Base-by-base conservation (phyloP, 768 basidiomycete genomes). In the Tulasnella sp. region DNA sequence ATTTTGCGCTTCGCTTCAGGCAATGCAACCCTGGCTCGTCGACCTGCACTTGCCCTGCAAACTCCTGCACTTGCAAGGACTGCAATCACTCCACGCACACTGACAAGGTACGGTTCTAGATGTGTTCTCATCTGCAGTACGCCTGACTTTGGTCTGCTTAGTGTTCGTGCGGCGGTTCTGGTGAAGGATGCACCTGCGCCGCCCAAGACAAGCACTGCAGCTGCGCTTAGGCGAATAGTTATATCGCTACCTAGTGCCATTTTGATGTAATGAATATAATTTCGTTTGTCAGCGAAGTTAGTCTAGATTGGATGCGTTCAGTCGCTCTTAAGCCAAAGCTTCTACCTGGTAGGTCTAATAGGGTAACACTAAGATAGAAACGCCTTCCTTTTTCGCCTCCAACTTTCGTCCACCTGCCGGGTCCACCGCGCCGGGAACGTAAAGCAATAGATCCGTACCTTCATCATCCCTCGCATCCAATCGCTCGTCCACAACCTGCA, bases 401-500 rank as follows among this genome's bases (percentile, higher is more conserved):
- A 76, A 40, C 29, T 76, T 51, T 16, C 61, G 35, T 18, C 61
- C 61, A 67, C 61, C 61, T 26, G 29, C 40, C 10, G 71, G 67
- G 16, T 29, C 70, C 46, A n/a, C 69, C 35, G 77, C 26, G 0
- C 32, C 32, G 2, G 61, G 67, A 40, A 77, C 77, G 40, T 79
- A 78, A 29, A 80, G 74, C 23, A 74, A 71, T 10, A 80, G 20
- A 78, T 80, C 77, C 11, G 29, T 40, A 9, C 77, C 79, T 6
- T 55, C 42, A 35, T 73, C 51, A 35, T 79, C 78, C 37, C 78
- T 57, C 5, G 77, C 67, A 39, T 80, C 48, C 83, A 82, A 82
- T 11, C 83, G 83, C 11, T 79, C 80, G 35, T 80, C 78, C 5
- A 82, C 80, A 2, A 83, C 74, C n/a, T 82, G 75, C n/a, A 82